Base-by-base conservation (phyloP, 257 asterid genomes). In the Nicotiana tomentosiformis region DNA sequence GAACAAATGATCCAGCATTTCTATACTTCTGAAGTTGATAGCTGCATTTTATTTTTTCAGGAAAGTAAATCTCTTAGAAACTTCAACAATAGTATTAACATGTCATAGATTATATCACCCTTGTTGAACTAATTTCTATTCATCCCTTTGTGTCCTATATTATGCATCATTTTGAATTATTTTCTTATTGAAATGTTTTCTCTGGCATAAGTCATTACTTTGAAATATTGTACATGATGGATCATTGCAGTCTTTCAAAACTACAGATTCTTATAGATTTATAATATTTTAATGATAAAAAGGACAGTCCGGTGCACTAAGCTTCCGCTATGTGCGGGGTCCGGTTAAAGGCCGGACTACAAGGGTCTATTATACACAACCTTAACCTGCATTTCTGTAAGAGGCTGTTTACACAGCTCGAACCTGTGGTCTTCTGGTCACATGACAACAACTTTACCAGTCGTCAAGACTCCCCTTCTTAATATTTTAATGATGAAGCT, bases 1-100 rank as follows among this genome's bases (percentile, higher is more conserved):
- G 37, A 65, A 94, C 98, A 66, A 86, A 96, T 4, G 99, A 96
- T 8, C 98, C 97, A 0, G 98, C 98, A 39, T 96, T 88, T 88
- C 99, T 90, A 67, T 96, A 94, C 90, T 96, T 96, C 81, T 94
- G 99, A n/a, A 96, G 97, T 87, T 96, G 99, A 83, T 96, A 96
- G 58, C 99, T 96, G 93, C 90, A 82, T 16, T 10, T n/a, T 74
- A 12, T 10, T 15, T 39, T 49, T 11, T 10, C 2, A 46, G 17
- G 8, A 72, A 65, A 29, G 33, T 65, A 12, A 20, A 70, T 11
- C 23, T 11, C 7, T 70, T 43, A 43, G 58, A 20, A 70, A 43
- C 57, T 43, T 43, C 51, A 43, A 43, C 51, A 43, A 43, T 43
- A 43, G 4, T 43, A 0, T 43, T 43, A 9, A 9, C 49, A 43